A percentile compares a stretch with the other conserved stretches of the same genome.
These are phyloP conservation scores for Rosa lucieae DNA, from an alignment of 306 rosid species.

Conservation along the genomic window DNA sequence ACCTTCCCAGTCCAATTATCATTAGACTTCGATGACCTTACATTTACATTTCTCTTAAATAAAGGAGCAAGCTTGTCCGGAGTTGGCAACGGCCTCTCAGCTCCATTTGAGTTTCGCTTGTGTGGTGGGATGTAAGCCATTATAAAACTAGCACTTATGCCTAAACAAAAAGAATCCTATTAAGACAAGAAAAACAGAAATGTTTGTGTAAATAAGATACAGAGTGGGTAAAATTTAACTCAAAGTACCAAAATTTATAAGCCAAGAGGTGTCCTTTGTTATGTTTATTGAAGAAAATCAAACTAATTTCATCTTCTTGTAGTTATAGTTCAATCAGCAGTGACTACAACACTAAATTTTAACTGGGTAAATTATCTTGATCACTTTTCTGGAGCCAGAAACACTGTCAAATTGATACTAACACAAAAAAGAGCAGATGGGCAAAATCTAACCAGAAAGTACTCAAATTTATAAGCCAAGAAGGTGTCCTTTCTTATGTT, in stretches of 20 bases:
- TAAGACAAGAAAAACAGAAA: not conserved
- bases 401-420: not conserved
- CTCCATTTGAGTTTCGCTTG: constrained; percentile 40
- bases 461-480: not conserved
- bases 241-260: not conserved
- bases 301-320: not conserved
- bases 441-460: too few relatives aligned
- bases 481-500: not conserved
- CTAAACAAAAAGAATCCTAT: not conserved
- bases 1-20: not conserved
- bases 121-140: constrained; percentile 68
- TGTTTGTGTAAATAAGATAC: not conserved
- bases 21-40: not conserved
- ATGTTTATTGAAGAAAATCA: not conserved
- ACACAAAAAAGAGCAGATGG: not conserved
- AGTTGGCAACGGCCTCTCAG: constrained; percentile 17
- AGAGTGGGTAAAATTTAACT: too few relatives aligned
- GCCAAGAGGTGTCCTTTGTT: not conserved
- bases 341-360: not conserved
- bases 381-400: not conserved
- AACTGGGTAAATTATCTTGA: not conserved
- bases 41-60: constrained; percentile 16
- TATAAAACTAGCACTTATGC: not conserved
- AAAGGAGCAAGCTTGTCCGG: constrained; percentile 39
- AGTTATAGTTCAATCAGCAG: not conserved